Evolutionary conservation across 257 asterid genomes (phyloP).

Genomic region (Nicotiana obtusifolia): DNA sequence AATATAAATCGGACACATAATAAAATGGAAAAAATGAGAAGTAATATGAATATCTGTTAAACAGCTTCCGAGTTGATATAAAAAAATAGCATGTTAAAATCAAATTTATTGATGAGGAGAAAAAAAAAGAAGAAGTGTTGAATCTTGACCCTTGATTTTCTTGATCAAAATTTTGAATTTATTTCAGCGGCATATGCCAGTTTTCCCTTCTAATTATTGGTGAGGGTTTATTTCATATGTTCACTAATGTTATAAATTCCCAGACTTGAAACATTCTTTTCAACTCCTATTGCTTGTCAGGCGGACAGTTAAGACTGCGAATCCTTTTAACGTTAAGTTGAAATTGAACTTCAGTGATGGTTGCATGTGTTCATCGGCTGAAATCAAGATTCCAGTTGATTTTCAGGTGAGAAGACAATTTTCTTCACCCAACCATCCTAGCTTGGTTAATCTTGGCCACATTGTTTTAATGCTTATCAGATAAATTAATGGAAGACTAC

Average conservation of each 20-base stretch:
- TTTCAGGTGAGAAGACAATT: slow-evolving; percentile 47
- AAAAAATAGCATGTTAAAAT: not conserved
- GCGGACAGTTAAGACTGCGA: slow-evolving; percentile 56
- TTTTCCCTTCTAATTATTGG: not conserved
- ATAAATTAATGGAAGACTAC: not conserved
- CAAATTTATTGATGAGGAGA: not conserved
- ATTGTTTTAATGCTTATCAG: not conserved
- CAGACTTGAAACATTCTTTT: not conserved
- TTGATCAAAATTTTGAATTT: not conserved
- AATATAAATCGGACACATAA: not conserved
- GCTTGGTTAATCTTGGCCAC: not conserved
- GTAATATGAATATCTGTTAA: not conserved
- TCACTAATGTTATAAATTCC: not conserved
- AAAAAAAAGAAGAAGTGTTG: not conserved
- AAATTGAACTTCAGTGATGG: slow-evolving; percentile 71
- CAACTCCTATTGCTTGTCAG: slow-evolving; percentile 35
- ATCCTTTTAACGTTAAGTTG: slow-evolving; percentile 51
- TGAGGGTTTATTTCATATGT: not conserved
- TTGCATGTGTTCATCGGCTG: slow-evolving; percentile 58
- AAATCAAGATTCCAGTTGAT: slow-evolving; percentile 66
- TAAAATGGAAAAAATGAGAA: not conserved
- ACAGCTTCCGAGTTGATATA: not conserved
- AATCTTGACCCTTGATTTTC: not conserved
- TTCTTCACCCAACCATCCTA: not conserved
- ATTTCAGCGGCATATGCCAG: not conserved